Conservation (phyloP, 768 basidiomycete species). For the Leccinum incarnatum region DNA sequence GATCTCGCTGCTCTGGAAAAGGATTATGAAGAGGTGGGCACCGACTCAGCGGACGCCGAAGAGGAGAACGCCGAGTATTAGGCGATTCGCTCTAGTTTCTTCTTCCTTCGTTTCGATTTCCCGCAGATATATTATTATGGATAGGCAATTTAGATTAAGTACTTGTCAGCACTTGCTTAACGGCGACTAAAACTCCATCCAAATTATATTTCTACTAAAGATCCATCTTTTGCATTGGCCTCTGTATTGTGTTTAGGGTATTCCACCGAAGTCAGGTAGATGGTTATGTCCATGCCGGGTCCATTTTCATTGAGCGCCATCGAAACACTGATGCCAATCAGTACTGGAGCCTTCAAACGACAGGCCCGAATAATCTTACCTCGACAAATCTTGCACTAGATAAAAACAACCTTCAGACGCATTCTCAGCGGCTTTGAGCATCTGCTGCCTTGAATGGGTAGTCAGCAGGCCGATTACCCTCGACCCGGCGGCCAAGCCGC, state of each 20-base stretch:
- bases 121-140: slow-evolving; percentile 1
- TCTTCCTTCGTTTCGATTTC: not conserved
- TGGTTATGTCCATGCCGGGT: slow-evolving; percentile 37
- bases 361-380: slow-evolving; percentile 36
- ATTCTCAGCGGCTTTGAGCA: slow-evolving; percentile 60
- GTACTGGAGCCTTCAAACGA: slow-evolving; percentile 3
- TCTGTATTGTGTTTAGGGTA: not conserved
- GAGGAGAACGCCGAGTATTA: slow-evolving; percentile 58
- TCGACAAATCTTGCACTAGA: slow-evolving; percentile 69
- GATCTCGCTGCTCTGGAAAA: slow-evolving; percentile 97
- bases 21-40: slow-evolving; percentile 89
- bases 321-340: slow-evolving; percentile 21
- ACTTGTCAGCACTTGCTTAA: slow-evolving; percentile 12
- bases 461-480: slow-evolving; percentile 83
- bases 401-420: slow-evolving; percentile 34
- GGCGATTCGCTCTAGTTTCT: slow-evolving; percentile 5
- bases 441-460: slow-evolving; percentile 65
- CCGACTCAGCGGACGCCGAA: slow-evolving; percentile 71
- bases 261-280: slow-evolving; percentile 7
- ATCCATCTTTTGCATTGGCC: not conserved
- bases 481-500: slow-evolving; percentile 80
- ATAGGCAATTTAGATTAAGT: slow-evolving; percentile 7
- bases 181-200: not conserved
- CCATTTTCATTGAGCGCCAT: slow-evolving; percentile 32
- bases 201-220: slow-evolving; percentile 6